Base-by-base conservation (phyloP, 2,329 filamentous ascomycete genomes). In the Periconia sp. region DNA sequence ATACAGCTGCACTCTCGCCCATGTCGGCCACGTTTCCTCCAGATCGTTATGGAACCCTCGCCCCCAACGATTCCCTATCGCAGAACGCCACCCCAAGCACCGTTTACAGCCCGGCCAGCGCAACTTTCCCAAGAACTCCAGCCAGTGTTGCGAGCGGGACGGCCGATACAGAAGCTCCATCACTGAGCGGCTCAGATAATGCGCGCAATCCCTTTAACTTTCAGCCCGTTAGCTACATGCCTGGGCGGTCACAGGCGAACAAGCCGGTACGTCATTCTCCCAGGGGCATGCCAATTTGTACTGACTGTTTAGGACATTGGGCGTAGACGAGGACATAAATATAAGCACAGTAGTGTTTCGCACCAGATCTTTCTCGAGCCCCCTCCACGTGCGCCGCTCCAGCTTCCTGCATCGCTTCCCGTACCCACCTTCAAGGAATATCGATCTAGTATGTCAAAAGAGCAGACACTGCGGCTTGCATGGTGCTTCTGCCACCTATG, bases 341-440 rank as follows among this genome's bases (percentile, higher is more conserved):
- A 99, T 79, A 96, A 96, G 68, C 92, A 97, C 75, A 95, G 89
- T 68, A 95, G 89, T 67, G 87, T 99, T 43, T 95, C 89, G 15
- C 92, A 97, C 68, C 92, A 96, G 70, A 95, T 97, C 70, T 96
- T 97, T 71, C 89, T 95, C 58, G 91, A 96, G 68, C 94, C 94
- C 5, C 87, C 91, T 0, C 87, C 84, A 4, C 83, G 92, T 39
- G 87, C 92, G 1, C 92, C 94, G 4, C 82, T 96, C 17, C 88
- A 92, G 25, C 82, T 99, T 0, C 94, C 94, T 1, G 90, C 92
- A 41, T 95, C 92, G 22, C 81, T 99, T 0, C 94, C 94, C 0
- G 87, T 96, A 25, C 94, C 94, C 0, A 99, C 92, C 1, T 77
- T 90, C 48, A 85, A 82, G 54, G 94, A 99, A 75, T 92, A 90